Percentiles rank a stretch among this genome's conserved stretches.
phyloP scores from a whole-genome alignment of 1,139 yeast species.

The Candida glucosophila region DNA sequence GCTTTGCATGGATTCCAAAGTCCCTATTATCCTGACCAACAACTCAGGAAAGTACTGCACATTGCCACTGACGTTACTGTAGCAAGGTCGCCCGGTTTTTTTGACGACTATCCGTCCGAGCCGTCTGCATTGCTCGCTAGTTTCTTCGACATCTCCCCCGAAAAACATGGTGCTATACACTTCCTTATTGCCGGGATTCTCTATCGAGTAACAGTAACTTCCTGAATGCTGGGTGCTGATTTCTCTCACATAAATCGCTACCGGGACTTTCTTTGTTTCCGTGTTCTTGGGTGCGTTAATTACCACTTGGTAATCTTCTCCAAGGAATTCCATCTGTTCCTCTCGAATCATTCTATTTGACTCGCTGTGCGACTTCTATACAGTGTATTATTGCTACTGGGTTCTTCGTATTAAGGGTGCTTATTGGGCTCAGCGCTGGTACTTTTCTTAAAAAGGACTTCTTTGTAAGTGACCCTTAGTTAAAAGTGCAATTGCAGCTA shows the following conservation, averaged over 20 bases:
- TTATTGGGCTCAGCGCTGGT: no score
- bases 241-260: slow-evolving; percentile 11
- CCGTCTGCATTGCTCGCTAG: slow-evolving; percentile 5
- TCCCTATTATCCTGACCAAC: no score
- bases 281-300: slow-evolving; percentile 2
- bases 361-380: no score
- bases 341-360: slow-evolving; percentile 1
- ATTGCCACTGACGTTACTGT: no score
- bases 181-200: slow-evolving; percentile 2
- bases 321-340: slow-evolving; percentile 1
- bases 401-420: no score
- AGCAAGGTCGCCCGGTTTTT: slow-evolving; percentile 9
- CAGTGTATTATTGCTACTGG: no score
- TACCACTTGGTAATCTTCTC: slow-evolving; percentile 5
- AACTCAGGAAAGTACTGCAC: no score
- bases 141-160: slow-evolving; percentile 5
- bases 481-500: no score
- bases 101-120: slow-evolving; percentile 9
- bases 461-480: no score
- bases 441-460: no score
- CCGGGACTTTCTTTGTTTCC: slow-evolving; percentile 7
- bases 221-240: slow-evolving; percentile 8
- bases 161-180: slow-evolving; percentile 8
- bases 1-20: no score
- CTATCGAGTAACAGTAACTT: slow-evolving; percentile 11